Evolutionary conservation across 1,284 basidiomycete genomes (phyloP).

Genomic region (Leccinum subspadiceum): DNA sequence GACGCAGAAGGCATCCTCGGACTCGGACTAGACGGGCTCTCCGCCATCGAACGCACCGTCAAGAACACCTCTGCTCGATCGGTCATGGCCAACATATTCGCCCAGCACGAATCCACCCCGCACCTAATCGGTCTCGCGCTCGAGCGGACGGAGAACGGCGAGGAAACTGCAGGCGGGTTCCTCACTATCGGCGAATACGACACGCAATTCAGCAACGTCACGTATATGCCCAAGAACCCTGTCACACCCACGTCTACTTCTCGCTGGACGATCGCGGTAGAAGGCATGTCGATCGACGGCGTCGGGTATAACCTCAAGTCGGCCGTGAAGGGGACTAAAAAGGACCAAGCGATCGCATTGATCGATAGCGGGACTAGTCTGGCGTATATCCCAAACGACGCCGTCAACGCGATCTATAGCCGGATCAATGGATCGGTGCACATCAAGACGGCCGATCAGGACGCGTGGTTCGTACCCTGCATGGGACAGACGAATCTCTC

Average conservation of each 20-base stretch:
- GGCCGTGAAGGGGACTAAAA: slow-evolving; percentile 27
- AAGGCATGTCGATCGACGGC: slow-evolving; percentile 36
- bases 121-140: slow-evolving; percentile 45
- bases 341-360: slow-evolving; percentile 35
- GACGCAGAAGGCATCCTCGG: slow-evolving; percentile 27
- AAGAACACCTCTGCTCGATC: slow-evolving; percentile 19
- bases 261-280: slow-evolving; percentile 44
- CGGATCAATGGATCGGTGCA: slow-evolving; percentile 36
- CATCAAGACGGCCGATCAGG: slow-evolving; percentile 23
- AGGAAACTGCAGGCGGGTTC: slow-evolving; percentile 37
- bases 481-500: slow-evolving; percentile 40
- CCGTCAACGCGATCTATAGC: slow-evolving; percentile 41
- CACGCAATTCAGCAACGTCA: slow-evolving; percentile 33
- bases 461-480: slow-evolving; percentile 45
- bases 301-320: slow-evolving; percentile 27
- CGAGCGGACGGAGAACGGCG: slow-evolving; percentile 39
- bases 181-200: slow-evolving; percentile 47
- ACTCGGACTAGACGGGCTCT: slow-evolving; percentile 27
- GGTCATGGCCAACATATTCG: slow-evolving; percentile 40
- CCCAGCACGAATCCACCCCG: slow-evolving; percentile 33
- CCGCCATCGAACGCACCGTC: slow-evolving; percentile 16
- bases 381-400: slow-evolving; percentile 33
- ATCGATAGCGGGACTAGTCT: slow-evolving; percentile 46
- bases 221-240: slow-evolving; percentile 31
- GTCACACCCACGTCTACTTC: slow-evolving; percentile 35